These are phyloP conservation scores for Pyricularia sp. DNA, from an alignment of 2,329 filamentous ascomycete species.

Conservation along the genomic window DNA sequence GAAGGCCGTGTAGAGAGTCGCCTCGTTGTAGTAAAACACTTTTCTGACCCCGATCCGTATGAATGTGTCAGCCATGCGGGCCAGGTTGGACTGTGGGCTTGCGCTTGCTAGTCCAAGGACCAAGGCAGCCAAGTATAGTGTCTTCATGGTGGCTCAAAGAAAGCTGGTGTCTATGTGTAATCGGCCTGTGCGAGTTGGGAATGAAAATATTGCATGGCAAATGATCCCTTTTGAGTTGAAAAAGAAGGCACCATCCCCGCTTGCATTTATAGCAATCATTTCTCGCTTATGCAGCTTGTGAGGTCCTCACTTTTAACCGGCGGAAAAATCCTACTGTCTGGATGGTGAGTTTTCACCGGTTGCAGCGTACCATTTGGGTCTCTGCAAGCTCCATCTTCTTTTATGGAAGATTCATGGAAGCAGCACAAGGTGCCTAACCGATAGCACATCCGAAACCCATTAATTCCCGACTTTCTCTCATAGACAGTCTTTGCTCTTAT, in stretches of 20 bases:
- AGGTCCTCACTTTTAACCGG: background rate
- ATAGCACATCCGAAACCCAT: background rate
- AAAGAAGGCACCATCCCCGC: background rate
- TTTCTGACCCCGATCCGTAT: slow-evolving; percentile 19
- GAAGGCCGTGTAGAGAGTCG: slow-evolving; percentile 26
- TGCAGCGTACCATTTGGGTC: background rate
- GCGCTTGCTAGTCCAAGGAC: background rate
- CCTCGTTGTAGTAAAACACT: slow-evolving; percentile 24
- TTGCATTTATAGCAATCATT: background rate
- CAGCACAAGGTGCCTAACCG: background rate
- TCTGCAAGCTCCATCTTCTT: background rate
- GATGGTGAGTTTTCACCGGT: too few relatives aligned
- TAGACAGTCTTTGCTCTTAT: background rate
- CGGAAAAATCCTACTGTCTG: background rate
- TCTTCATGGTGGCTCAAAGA: background rate
- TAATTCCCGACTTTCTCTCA: background rate
- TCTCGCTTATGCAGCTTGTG: background rate
- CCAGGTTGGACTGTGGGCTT: slow-evolving; percentile 2
- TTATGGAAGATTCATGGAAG: background rate
- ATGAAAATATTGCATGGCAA: background rate
- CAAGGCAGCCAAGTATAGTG: background rate
- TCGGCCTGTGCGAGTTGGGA: background rate
- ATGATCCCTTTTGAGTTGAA: background rate
- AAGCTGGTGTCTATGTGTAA: background rate
- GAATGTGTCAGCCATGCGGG: slow-evolving; percentile 26